Base-by-base conservation (phyloP, 1,284 basidiomycete species). In the Apiotrichum porosum region DNA sequence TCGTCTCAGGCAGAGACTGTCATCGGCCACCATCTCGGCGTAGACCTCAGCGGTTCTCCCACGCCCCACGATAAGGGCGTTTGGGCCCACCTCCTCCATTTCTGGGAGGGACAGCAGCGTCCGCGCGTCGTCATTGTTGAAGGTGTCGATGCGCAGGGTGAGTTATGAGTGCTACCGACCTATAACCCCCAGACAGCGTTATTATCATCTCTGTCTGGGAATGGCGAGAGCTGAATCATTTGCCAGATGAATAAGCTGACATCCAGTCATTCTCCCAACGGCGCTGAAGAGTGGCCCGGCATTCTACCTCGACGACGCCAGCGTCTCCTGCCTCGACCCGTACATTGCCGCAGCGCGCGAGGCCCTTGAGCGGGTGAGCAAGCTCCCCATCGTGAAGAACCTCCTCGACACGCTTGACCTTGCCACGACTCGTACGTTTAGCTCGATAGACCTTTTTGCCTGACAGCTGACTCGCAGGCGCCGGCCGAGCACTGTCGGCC, bases 1-100 rank as follows among this genome's bases (percentile, higher is more conserved):
- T 52, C 63, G 17, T 60, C 53, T 22, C 70, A 74, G 54, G 73
- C 72, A 8, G 60, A 70, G 37, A 67, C 70, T 3, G 69, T 74
- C 12, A 57, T 75, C 30, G 47, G 57, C 3, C 71, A 74, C 55
- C 72, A 74, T 50, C 61, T 74, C 17, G 66, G 68, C 10, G 58
- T 60, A n/a, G 57, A 43, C 19, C 53, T 66, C 31, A 53, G 48
- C 17, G 60, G 63, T 36, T 64, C 65, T 36, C 63, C 69, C 26
- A 62, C 67, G 46, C 68, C 68, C 1, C 46, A 56, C 24, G 64
- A 67, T 42, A 68, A 68, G 44, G 60, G 62, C 1, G 37, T 66
- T 18, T 74, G 72, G 72, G 56, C 58, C 1, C 70, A 73, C 48
- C 47, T 74, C 10, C 50, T 69, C 38, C 36, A 52, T 12, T 43